A percentile compares a stretch with the other conserved stretches of the same genome.
Conservation (phyloP, 768 basidiomycete species). For the Mycena belliarum region DNA sequence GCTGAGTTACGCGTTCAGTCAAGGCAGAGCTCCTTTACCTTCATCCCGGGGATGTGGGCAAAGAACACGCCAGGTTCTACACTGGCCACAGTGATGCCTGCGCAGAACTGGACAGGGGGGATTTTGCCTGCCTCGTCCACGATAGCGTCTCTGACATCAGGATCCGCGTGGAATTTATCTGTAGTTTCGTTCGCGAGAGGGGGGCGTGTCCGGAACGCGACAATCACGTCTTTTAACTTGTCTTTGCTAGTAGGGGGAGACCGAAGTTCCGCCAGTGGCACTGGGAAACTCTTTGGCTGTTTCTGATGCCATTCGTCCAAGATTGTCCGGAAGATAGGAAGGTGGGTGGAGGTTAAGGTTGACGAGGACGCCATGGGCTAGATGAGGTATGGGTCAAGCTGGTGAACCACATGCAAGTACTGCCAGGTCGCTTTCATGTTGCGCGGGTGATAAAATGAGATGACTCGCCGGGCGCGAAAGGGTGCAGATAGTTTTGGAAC, state of each 20-base stretch:
- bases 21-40: neutral
- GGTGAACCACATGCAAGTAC: no score
- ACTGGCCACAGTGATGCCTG: constrained; percentile 30
- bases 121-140: neutral
- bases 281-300: no score
- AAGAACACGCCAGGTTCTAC: constrained; percentile 35
- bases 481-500: no score
- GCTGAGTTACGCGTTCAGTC: neutral
- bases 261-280: constrained; percentile 4
- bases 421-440: no score
- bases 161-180: constrained; percentile 23
- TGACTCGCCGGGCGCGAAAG: no score
- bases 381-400: no score
- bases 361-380: no score
- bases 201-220: constrained; percentile 38
- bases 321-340: no score
- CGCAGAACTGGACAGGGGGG: constrained; percentile 27
- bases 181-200: constrained; percentile 31
- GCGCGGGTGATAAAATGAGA: no score
- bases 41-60: constrained; percentile 5
- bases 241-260: constrained; percentile 7
- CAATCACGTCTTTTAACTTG: constrained; percentile 32
- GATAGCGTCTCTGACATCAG: neutral
- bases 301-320: no score
- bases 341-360: no score